A percentile compares a stretch with the other conserved stretches of the same genome.
Conservation (phyloP, 164 flowering plant genomes). For the Stephania yunnanensis region DNA sequence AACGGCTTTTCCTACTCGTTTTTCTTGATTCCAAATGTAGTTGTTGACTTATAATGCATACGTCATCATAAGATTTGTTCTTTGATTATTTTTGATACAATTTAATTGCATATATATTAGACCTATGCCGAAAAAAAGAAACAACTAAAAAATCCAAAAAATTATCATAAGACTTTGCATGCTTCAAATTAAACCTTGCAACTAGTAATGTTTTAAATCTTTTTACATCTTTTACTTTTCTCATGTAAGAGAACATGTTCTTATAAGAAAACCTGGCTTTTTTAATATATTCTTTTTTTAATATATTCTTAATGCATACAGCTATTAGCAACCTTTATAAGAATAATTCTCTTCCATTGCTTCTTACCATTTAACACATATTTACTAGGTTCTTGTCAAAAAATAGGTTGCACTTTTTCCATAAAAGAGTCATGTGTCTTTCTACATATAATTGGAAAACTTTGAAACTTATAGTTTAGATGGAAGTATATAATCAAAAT, state of each 20-base stretch:
- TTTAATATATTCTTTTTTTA: not conserved
- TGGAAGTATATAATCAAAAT: not conserved
- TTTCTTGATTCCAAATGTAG: not conserved
- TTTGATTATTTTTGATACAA: no score
- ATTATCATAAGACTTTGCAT: not conserved
- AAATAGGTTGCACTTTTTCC: conserved; percentile 1
- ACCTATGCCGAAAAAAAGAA: not conserved
- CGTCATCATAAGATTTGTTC: no score
- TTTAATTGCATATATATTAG: no score
- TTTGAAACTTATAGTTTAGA: not conserved
- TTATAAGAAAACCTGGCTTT: not conserved
- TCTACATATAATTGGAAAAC: not conserved
- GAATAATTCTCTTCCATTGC: not conserved
- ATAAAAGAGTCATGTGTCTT: not conserved
- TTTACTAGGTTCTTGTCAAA: not conserved
- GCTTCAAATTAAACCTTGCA: not conserved
- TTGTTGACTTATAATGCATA: not conserved
- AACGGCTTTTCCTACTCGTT: not conserved
- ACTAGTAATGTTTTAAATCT: not conserved
- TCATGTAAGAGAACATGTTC: not conserved
- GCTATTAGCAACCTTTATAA: not conserved
- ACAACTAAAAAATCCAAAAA: not conserved
- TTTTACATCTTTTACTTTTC: not conserved
- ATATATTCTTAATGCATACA: not conserved
- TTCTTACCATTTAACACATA: not conserved